A percentile compares a stretch with the other conserved stretches of the same genome.
These are phyloP conservation scores for Phytophthora citrophthora DNA, from an alignment of 352 stramenopile genomes.

Conservation along the genomic window DNA sequence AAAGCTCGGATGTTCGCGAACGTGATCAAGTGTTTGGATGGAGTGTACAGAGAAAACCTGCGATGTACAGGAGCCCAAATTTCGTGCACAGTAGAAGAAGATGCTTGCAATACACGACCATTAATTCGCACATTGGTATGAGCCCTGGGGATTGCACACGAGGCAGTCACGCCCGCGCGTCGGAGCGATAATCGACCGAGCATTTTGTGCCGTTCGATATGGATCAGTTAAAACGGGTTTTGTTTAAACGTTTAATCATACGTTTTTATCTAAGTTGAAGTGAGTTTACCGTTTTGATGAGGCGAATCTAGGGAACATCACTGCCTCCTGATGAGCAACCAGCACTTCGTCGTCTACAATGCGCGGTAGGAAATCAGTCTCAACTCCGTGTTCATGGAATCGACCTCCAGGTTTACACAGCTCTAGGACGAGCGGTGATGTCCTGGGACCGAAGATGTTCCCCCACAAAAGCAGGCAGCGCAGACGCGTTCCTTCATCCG, in stretches of 20 bases:
- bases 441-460: constrained; percentile 64
- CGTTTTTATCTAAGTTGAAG: constrained; percentile 17
- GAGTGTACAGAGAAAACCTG: constrained; percentile 8
- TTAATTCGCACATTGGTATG: background rate
- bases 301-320: constrained; percentile 39
- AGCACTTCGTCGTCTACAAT: constrained; percentile 42
- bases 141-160: background rate
- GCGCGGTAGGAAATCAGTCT: constrained; percentile 65
- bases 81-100: constrained; percentile 6
- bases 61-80: background rate
- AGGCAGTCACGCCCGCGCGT: background rate
- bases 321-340: constrained; percentile 58
- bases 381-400: constrained; percentile 47
- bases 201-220: constrained; percentile 21
- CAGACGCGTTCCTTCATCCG: constrained; percentile 34
- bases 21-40: background rate
- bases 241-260: background rate
- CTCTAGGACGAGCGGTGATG: constrained; percentile 45
- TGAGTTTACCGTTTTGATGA: constrained; percentile 61
- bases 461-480: constrained; percentile 66
- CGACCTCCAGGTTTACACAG: constrained; percentile 40
- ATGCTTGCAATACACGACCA: background rate
- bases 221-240: too few species aligned
- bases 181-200: constrained; percentile 8
- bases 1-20: constrained; percentile 10